Evolutionary conservation across 148 eudicot species (phyloP).

Genomic region (Rheum nobile): DNA sequence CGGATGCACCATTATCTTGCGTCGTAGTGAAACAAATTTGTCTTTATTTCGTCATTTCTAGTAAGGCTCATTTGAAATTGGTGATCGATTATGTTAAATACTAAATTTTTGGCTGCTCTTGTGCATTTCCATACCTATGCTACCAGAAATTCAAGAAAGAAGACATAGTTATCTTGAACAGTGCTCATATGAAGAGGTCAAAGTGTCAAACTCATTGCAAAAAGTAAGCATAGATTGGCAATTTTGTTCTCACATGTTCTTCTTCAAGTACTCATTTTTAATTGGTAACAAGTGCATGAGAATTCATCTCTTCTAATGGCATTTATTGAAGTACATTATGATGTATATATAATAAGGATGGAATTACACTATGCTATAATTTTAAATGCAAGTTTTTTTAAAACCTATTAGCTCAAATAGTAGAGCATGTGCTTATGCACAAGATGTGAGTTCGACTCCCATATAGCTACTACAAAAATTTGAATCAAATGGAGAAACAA

Average conservation of each 20-base stretch:
- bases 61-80: neutral
- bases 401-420: too few species aligned
- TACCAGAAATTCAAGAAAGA: slow-evolving; percentile 86
- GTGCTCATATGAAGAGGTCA: slow-evolving; percentile 91
- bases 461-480: too few species aligned
- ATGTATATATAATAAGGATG: too few species aligned
- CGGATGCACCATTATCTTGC: too few species aligned
- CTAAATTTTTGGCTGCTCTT: slow-evolving; percentile 5
- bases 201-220: slow-evolving; percentile 68
- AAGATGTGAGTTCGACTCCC: too few species aligned
- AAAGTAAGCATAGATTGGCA: slow-evolving; percentile 35
- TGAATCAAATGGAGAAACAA: too few species aligned
- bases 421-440: too few species aligned
- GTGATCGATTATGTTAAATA: neutral
- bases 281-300: neutral
- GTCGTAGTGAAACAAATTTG: too few species aligned
- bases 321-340: too few species aligned
- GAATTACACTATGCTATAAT: too few species aligned
- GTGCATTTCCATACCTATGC: neutral
- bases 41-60: neutral
- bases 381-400: too few species aligned
- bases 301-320: neutral
- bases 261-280: neutral
- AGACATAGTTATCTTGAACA: slow-evolving; percentile 65
- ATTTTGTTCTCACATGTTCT: neutral